Evolutionary conservation across 305 asterid genomes (phyloP).

Genomic region (Caryopteris hybrid): DNA sequence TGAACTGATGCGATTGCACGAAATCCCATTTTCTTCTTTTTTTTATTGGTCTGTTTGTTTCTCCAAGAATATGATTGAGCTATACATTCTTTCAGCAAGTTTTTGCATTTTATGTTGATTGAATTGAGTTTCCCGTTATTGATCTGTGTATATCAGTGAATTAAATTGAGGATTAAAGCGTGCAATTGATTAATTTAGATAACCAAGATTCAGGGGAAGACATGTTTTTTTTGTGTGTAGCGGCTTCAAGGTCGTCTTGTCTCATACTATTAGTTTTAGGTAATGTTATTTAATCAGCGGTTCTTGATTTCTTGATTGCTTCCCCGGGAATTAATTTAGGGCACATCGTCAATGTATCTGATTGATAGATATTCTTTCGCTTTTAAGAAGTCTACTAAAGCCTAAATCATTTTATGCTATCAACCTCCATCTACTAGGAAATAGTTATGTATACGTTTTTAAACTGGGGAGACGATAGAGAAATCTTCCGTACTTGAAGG

Average conservation of each 20-base stretch:
- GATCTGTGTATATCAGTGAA: neutral
- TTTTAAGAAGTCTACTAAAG: neutral
- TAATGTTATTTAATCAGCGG: neutral
- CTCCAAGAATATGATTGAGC: neutral
- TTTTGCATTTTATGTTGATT: neutral
- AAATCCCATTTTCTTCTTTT: neutral
- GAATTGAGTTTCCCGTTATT: slow-evolving; percentile 6
- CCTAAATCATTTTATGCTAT: neutral
- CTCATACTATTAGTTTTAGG: neutral
- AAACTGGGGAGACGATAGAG: neutral
- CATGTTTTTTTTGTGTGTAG: neutral
- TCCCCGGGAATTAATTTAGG: neutral
- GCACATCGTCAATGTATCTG: neutral
- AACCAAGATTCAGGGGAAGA: slow-evolving; percentile 24
- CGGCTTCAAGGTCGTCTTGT: slow-evolving; percentile 4
- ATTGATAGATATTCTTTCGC: neutral
- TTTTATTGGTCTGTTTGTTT: neutral
- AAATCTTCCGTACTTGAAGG: neutral
- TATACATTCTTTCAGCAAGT: neutral
- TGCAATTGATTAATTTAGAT: neutral
- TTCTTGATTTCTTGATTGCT: slow-evolving; percentile 7
- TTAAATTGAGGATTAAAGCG: slow-evolving; percentile 4
- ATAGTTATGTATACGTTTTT: neutral
- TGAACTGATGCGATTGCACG: slow-evolving; percentile 11
- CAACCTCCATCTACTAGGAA: neutral